Evolutionary conservation across 2,329 filamentous ascomycete species (phyloP).

Genomic region (Apiospora sp.): DNA sequence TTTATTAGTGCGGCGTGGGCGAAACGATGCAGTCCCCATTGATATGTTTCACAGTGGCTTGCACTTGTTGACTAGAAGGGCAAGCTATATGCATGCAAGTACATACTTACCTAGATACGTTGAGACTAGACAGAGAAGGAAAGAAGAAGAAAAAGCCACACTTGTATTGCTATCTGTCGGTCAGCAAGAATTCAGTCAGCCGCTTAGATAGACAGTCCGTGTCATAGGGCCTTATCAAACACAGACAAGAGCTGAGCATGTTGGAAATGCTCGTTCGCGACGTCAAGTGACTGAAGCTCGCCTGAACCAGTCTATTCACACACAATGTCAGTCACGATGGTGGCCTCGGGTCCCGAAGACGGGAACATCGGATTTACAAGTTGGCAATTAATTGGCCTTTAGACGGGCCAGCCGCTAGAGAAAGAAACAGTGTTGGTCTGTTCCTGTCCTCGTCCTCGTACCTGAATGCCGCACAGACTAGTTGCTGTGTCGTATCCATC

Average conservation of each 20-base stretch:
- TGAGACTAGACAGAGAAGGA: not conserved
- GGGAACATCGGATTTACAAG: not conserved
- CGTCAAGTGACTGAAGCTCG: slow-evolving; percentile 9
- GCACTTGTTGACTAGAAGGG: not conserved
- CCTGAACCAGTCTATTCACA: slow-evolving; percentile 13
- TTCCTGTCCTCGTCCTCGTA: not conserved
- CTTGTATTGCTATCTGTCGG: not conserved
- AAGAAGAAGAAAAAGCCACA: not conserved
- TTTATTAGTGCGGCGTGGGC: not conserved
- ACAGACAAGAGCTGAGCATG: not conserved
- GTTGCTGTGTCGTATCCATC: not conserved
- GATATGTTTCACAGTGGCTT: slow-evolving; percentile 7
- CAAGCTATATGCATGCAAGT: not conserved
- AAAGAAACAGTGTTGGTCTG: not conserved
- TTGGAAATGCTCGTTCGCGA: not conserved
- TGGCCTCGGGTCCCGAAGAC: not conserved
- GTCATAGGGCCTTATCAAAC: not conserved
- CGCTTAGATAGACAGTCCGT: not conserved
- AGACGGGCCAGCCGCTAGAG: slow-evolving; percentile 11
- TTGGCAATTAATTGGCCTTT: not conserved
- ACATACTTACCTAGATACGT: not conserved
- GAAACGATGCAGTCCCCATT: slow-evolving; percentile 1
- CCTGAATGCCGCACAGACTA: slow-evolving; percentile 16
- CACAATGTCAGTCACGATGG: not conserved
- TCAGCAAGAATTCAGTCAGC: not conserved